These are phyloP conservation scores for Theobroma grandiflorum DNA, from an alignment of 441 rosid genomes.

Conservation along the genomic window DNA sequence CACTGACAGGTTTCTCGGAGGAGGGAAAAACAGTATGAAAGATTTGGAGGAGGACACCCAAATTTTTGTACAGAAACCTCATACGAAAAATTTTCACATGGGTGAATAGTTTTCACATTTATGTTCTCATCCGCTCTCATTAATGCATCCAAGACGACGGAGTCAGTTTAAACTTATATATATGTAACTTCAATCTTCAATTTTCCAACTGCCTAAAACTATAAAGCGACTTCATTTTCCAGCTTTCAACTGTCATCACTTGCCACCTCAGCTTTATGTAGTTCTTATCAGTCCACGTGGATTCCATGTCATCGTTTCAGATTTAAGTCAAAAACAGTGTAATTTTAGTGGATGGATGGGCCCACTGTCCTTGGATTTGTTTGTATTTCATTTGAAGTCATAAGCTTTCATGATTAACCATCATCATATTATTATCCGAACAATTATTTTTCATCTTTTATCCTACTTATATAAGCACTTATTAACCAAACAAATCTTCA, in stretches of 20 bases:
- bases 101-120: slow-evolving; percentile 14
- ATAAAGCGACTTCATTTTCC: too few relatives aligned
- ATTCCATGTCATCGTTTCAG: not conserved
- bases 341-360: too few relatives aligned
- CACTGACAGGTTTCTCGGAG: not conserved
- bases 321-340: not conserved
- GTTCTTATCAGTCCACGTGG: not conserved
- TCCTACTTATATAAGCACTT: too few relatives aligned
- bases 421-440: too few relatives aligned
- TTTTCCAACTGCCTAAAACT: not conserved
- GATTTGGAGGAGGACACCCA: not conserved
- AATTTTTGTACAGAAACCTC: not conserved
- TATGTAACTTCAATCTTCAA: not conserved
- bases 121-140: slow-evolving; percentile 11
- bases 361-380: too few relatives aligned
- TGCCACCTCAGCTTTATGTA: not conserved
- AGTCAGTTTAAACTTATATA: not conserved
- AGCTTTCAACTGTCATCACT: not conserved
- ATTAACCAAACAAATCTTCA: too few relatives aligned
- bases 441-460: too few relatives aligned
- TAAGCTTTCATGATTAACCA: too few relatives aligned
- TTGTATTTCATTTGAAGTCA: too few relatives aligned
- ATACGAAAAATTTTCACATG: not conserved
- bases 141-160: not conserved
- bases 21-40: not conserved